These are phyloP conservation scores for Dionaea muscipula DNA, from an alignment of 179 eudicot species.

Conservation along the genomic window DNA sequence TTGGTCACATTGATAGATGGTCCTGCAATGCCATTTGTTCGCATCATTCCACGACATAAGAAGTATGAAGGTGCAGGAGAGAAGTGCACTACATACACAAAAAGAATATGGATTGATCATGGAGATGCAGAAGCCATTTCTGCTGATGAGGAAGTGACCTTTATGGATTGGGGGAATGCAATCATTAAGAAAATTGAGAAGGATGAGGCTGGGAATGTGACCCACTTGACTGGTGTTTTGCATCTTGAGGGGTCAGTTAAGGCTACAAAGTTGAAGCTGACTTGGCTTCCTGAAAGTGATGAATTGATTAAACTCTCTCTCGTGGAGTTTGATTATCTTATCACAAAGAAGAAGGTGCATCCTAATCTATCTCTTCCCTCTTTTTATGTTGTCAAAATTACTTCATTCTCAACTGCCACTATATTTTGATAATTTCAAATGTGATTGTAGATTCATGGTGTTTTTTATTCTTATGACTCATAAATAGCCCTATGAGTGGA, in stretches of 20 bases:
- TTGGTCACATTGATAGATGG: constrained; percentile 56
- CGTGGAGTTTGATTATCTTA: constrained; percentile 73
- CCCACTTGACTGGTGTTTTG: constrained; percentile 60
- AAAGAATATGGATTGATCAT: constrained; percentile 68
- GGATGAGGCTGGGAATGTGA: constrained; percentile 52
- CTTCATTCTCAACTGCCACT: too few relatives aligned
- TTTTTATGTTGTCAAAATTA: too few relatives aligned
- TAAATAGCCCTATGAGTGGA: too few relatives aligned
- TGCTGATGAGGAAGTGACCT: constrained; percentile 69
- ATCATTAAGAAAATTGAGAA: constrained; percentile 65
- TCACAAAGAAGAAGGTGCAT: constrained; percentile 81
- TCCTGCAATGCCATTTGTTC: constrained; percentile 61
- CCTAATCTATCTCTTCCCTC: background rate
- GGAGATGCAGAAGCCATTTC: constrained; percentile 71
- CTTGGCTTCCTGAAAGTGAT: constrained; percentile 68
- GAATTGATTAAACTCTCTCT: constrained; percentile 63
- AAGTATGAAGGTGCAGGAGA: constrained; percentile 78
- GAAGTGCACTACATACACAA: constrained; percentile 70
- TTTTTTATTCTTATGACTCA: too few relatives aligned
- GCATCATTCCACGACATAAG: constrained; percentile 65
- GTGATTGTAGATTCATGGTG: too few relatives aligned
- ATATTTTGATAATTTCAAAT: too few relatives aligned
- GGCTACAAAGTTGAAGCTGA: constrained; percentile 84
- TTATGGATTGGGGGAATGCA: constrained; percentile 99
- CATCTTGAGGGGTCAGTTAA: constrained; percentile 87